These are phyloP conservation scores for Jaapia argillacea DNA, from an alignment of 768 basidiomycete species.

Conservation along the genomic window DNA sequence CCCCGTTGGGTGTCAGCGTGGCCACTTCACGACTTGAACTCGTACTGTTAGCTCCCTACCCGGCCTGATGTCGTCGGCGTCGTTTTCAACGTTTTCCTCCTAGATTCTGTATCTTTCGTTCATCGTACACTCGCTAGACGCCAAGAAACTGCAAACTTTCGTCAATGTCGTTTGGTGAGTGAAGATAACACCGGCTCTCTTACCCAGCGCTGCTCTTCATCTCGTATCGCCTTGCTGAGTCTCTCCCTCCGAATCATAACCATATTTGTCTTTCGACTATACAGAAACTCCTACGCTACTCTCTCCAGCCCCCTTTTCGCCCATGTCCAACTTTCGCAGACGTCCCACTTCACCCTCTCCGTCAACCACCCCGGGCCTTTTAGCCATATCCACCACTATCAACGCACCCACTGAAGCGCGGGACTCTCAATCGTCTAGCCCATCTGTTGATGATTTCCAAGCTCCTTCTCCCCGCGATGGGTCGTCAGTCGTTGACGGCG, in stretches of 20 bases:
- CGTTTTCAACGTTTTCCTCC: neutral
- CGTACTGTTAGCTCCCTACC: neutral
- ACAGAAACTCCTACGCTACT: neutral
- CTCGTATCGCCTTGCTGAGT: neutral
- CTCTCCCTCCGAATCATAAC: neutral
- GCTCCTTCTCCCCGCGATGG: slow-evolving; percentile 10
- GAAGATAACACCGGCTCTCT: neutral
- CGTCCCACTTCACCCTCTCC: too few relatives aligned
- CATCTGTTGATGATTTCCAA: too few relatives aligned
- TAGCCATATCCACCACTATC: too few relatives aligned
- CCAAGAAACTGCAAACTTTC: neutral
- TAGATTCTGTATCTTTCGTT: too few relatives aligned
- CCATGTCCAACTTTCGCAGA: neutral
- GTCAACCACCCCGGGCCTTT: too few relatives aligned
- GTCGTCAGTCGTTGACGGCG: slow-evolving; percentile 18
- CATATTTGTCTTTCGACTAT: neutral
- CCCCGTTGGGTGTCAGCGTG: too few relatives aligned
- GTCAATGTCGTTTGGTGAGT: slow-evolving; percentile 3
- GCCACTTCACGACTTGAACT: too few relatives aligned
- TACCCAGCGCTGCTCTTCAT: neutral
- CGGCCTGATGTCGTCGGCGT: neutral
- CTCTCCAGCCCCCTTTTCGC: neutral
- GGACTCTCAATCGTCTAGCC: too few relatives aligned
- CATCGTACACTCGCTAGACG: too few relatives aligned
- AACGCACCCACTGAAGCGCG: too few relatives aligned